Base-by-base conservation (phyloP, 2,329 filamentous ascomycete genomes). In the Monilinia aucupariae region DNA sequence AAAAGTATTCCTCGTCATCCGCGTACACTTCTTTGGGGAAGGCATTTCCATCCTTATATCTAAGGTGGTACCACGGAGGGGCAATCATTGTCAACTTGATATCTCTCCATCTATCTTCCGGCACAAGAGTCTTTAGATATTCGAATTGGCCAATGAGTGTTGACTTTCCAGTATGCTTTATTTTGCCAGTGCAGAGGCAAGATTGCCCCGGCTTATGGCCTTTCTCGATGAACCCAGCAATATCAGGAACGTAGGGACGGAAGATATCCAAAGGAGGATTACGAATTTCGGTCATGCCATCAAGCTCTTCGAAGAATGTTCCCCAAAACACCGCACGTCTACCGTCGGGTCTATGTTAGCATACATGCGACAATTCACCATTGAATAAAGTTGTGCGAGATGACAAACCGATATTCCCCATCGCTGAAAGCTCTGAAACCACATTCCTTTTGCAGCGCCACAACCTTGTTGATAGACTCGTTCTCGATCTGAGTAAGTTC, bases 31-130 rank as follows among this genome's bases (percentile, higher is more conserved):
- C 77, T 64, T 78, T 78, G 6, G 77, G 76, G 69, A 80, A 85
- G 27, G 81, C 81, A 58, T 76, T 75, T 60, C 81, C 80, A 64
- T 80, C 78, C 68, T 78, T 80, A 67, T 83, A 82, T 47, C 85
- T 80, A 71, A 88, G 79, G 75, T 91, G 87, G 72, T 89, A 89
- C 82, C 86, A 89, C 72, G 83, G 83, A 1, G 85, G 85, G 6
- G 85, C 84, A 25, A 85, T 83, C 70, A 89, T 77, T n/a, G 86
- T 89, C 68, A 89, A 81, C 77, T 90, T 88, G 74, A 86, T 82
- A 65, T 87, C 84, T 66, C 83, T 83, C 70, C 86, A 83, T 62
- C 83, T 77, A 34, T 85, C 82, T 34, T 83, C 78, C 0, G 86
- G 81, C 0, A 89, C 79, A 17, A 82, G 73, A 59, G 75, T 79